Conservation (phyloP, 257 asterid genomes). For the Thymus mandschuricus region DNA sequence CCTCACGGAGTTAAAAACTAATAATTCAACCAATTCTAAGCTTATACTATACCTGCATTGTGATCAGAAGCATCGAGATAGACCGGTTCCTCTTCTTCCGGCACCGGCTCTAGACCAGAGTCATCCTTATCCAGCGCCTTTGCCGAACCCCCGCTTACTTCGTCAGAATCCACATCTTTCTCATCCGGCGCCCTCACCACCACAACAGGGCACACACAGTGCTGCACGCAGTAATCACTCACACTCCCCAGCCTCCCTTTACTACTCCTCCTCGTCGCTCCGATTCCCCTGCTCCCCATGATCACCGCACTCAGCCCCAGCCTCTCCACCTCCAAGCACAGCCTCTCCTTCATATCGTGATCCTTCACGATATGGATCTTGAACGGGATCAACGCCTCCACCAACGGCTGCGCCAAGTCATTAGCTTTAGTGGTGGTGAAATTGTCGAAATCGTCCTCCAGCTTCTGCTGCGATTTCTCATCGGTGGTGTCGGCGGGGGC, state of each 20-base stretch:
- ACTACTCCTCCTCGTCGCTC: slow-evolving; percentile 58
- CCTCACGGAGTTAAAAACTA: neutral
- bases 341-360: slow-evolving; percentile 85
- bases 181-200: slow-evolving; percentile 75
- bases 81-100: slow-evolving; percentile 69
- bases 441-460: slow-evolving; percentile 70
- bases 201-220: slow-evolving; percentile 78
- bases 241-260: slow-evolving; percentile 83
- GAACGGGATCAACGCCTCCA: slow-evolving; percentile 64
- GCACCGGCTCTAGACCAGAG: slow-evolving; percentile 54
- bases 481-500: slow-evolving; percentile 44
- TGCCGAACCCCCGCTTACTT: slow-evolving; percentile 33
- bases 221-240: slow-evolving; percentile 80
- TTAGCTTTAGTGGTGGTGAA: slow-evolving; percentile 63
- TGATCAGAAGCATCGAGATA: slow-evolving; percentile 62
- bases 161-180: slow-evolving; percentile 43
- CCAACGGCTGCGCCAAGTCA: slow-evolving; percentile 70
- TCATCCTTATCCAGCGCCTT: slow-evolving; percentile 38
- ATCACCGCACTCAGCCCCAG: slow-evolving; percentile 73
- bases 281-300: slow-evolving; percentile 86
- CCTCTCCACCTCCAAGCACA: slow-evolving; percentile 89
- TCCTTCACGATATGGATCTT: slow-evolving; percentile 83
- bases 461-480: slow-evolving; percentile 64
- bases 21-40: slow-evolving; percentile 8
- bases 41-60: slow-evolving; percentile 46